Evolutionary conservation across 2,329 filamentous ascomycete species (phyloP).

Genomic region (Sphaerulina populicola): DNA sequence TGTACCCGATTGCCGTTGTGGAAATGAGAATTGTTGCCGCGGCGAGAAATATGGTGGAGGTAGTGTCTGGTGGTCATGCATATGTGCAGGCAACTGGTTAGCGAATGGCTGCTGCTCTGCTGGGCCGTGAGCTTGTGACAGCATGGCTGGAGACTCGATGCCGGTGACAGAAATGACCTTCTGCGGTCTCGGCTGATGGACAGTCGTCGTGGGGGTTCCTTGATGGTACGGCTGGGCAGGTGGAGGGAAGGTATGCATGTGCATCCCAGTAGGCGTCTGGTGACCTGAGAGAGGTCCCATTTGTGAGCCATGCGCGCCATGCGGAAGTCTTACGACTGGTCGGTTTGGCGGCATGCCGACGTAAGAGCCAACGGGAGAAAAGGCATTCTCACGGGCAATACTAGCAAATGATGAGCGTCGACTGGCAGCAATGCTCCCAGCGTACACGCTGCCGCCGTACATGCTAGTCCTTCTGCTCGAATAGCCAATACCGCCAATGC

Average conservation of each 20-base stretch:
- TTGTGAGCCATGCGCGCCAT: constrained; percentile 40
- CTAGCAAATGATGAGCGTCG: constrained; percentile 72
- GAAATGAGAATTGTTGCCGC: constrained; percentile 47
- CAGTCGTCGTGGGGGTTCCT: constrained; percentile 57
- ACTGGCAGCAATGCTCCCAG: constrained; percentile 79
- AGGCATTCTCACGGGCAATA: constrained; percentile 60
- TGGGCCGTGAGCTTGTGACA: constrained; percentile 42
- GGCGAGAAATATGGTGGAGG: constrained; percentile 45
- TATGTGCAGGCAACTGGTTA: constrained; percentile 78
- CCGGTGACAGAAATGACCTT: constrained; percentile 88
- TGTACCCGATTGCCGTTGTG: constrained; percentile 62
- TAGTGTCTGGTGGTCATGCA: constrained; percentile 49
- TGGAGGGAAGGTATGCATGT: constrained; percentile 45
- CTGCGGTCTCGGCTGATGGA: constrained; percentile 92
- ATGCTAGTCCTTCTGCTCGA: constrained; percentile 73
- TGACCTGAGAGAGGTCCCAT: constrained; percentile 29
- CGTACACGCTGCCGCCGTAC: constrained; percentile 72
- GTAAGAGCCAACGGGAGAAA: constrained; percentile 69
- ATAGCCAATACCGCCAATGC: constrained; percentile 58
- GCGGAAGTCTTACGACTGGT: constrained; percentile 77
- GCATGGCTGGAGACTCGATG: constrained; percentile 71
- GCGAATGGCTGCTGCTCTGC: constrained; percentile 81
- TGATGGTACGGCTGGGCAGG: constrained; percentile 51
- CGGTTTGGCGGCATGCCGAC: constrained; percentile 52
- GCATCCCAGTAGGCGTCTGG: constrained; percentile 45